A percentile compares a stretch with the other conserved stretches of the same genome.
Conservation (phyloP, 2,329 filamentous ascomycete genomes). For the Davidsoniella eucalypti region DNA sequence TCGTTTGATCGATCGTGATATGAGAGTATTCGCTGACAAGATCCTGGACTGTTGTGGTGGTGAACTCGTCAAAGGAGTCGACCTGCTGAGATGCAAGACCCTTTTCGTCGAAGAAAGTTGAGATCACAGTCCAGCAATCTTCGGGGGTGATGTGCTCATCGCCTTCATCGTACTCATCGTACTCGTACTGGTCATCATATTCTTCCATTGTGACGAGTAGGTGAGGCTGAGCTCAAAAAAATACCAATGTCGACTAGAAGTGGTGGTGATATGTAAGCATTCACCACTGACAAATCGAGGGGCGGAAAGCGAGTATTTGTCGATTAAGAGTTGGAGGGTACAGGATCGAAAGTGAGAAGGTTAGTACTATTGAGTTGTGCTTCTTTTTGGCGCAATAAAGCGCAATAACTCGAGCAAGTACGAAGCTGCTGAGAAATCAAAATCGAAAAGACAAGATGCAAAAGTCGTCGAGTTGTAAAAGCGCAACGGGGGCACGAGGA, state of each 20-base stretch:
- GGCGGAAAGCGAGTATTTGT: background rate
- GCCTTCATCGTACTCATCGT: conserved; percentile 54
- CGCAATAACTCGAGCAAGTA: background rate
- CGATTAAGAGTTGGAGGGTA: background rate
- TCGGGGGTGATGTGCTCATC: conserved; percentile 71
- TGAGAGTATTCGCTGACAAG: conserved; percentile 83
- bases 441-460: background rate
- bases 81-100: conserved; percentile 94
- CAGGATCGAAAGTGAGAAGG: background rate
- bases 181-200: conserved; percentile 43
- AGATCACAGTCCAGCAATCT: conserved; percentile 97
- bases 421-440: conserved; percentile 6
- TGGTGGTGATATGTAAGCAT: background rate
- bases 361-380: background rate
- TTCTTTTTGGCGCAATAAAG: background rate
- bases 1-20: conserved; percentile 85
- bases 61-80: conserved; percentile 96
- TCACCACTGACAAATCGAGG: background rate
- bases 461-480: too few relatives aligned
- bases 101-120: conserved; percentile 90
- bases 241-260: background rate
- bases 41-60: conserved; percentile 83
- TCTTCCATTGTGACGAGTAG: conserved; percentile 30
- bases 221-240: background rate
- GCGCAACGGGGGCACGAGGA: too few relatives aligned